phyloP scores from a whole-genome alignment of 1,284 basidiomycete genomes.

The Cryptococcus deneoformans region DNA sequence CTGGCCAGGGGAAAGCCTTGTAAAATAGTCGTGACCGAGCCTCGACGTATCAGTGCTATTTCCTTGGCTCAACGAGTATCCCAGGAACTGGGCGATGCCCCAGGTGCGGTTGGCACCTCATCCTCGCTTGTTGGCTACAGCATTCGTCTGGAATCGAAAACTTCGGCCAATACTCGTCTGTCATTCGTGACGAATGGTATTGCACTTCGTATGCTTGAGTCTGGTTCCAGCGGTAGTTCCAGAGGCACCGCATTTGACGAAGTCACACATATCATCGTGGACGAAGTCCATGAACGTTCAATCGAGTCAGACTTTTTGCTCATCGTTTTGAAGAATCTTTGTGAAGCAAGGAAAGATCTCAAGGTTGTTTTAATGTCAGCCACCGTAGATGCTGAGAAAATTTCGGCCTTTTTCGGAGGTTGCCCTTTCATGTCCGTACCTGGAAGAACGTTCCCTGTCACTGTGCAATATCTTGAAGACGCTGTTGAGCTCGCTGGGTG shows the following conservation, averaged over 20 bases:
- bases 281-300: constrained; percentile 77
- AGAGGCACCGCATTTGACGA: constrained; percentile 83
- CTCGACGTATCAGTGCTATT: constrained; percentile 93
- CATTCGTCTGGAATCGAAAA: constrained; percentile 88
- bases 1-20: constrained; percentile 77
- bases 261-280: constrained; percentile 60
- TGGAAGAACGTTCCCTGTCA: constrained; percentile 96
- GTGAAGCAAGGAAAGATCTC: constrained; percentile 74
- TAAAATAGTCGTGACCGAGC: constrained; percentile 95
- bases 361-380: constrained; percentile 98
- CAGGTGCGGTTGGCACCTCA: constrained; percentile 73
- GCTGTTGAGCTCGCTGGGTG: constrained; percentile 85
- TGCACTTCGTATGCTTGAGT: constrained; percentile 92
- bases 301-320: constrained; percentile 98
- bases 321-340: constrained; percentile 88
- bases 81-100: constrained; percentile 83
- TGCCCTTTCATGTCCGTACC: constrained; percentile 88
- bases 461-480: constrained; percentile 85
- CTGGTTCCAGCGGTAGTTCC: constrained; percentile 57
- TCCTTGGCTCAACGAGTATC: constrained; percentile 96
- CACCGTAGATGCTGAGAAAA: constrained; percentile 91
- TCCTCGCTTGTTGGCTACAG: constrained; percentile 91
- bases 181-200: constrained; percentile 94
- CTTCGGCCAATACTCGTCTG: constrained; percentile 73
- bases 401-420: constrained; percentile 87